Conservation (phyloP, 768 basidiomycete species). For the Leccinellum luteum region DNA sequence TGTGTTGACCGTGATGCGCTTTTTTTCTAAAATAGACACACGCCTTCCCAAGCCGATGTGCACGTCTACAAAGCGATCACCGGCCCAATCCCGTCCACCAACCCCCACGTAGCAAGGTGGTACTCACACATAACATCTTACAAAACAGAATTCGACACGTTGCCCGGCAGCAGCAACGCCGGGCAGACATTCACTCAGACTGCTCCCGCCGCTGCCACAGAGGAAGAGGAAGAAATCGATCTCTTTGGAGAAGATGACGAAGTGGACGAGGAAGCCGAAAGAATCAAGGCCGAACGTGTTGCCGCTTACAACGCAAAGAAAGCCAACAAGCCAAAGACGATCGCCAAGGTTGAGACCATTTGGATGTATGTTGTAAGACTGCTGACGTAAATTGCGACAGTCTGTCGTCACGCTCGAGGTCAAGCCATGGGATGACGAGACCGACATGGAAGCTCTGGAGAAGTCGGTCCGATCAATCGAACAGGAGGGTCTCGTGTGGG, state of each 20-base stretch:
- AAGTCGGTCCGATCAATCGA: slow-evolving; percentile 79
- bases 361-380: slow-evolving; percentile 3
- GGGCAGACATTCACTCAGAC: slow-evolving; percentile 68
- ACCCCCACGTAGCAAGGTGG: slow-evolving; percentile 85
- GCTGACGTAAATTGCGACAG: slow-evolving; percentile 42
- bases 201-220: slow-evolving; percentile 42
- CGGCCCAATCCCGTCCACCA: slow-evolving; percentile 58
- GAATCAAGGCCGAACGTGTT: slow-evolving; percentile 87
- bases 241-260: slow-evolving; percentile 86
- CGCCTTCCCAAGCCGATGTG: slow-evolving; percentile 93
- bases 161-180: slow-evolving; percentile 84
- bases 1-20: slow-evolving; percentile 8
- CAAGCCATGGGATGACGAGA: slow-evolving; percentile 99
- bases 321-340: slow-evolving; percentile 82
- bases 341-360: slow-evolving; percentile 67
- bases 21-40: slow-evolving; percentile 55
- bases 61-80: slow-evolving; percentile 81
- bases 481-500: slow-evolving; percentile 93
- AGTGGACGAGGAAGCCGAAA: slow-evolving; percentile 82
- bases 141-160: slow-evolving; percentile 66
- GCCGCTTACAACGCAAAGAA: slow-evolving; percentile 94
- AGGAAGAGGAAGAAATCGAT: slow-evolving; percentile 72
- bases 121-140: slow-evolving; percentile 93
- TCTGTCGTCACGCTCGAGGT: slow-evolving; percentile 98
- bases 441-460: slow-evolving; percentile 91